These are phyloP conservation scores for Hypoxylon sp. DNA, from an alignment of 2,329 filamentous ascomycete genomes.

Conservation along the genomic window DNA sequence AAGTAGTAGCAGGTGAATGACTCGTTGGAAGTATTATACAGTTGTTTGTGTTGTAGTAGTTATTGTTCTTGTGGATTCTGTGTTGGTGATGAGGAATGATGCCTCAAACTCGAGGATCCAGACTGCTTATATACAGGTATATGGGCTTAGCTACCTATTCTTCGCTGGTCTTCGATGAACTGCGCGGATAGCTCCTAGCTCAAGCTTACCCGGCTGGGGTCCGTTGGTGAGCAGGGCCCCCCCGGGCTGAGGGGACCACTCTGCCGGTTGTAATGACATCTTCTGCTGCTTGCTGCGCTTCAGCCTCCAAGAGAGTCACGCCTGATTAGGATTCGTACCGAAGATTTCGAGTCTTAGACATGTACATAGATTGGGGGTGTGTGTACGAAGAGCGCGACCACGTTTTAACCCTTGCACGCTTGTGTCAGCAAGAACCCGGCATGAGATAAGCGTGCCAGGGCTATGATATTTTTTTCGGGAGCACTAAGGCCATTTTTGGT, in stretches of 20 bases:
- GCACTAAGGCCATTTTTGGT: slow-evolving; percentile 22
- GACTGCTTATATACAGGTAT: slow-evolving; percentile 46
- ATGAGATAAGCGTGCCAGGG: slow-evolving; percentile 17
- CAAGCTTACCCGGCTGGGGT: slow-evolving; percentile 25
- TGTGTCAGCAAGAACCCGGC: slow-evolving; percentile 5
- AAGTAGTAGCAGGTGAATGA: slow-evolving; percentile 16
- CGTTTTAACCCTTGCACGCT: slow-evolving; percentile 32
- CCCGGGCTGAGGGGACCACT: slow-evolving; percentile 26
- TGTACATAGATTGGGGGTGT: slow-evolving; percentile 20
- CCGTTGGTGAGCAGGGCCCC: slow-evolving; percentile 30
- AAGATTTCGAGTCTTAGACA: slow-evolving; percentile 35
- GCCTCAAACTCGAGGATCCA: slow-evolving; percentile 43
- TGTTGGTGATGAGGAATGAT: slow-evolving; percentile 31
- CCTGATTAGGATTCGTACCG: slow-evolving; percentile 34
- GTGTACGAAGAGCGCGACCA: slow-evolving; percentile 12
- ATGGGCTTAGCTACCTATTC: too few relatives aligned
- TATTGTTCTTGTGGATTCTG: slow-evolving; percentile 44
- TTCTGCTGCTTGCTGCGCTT: slow-evolving; percentile 29
- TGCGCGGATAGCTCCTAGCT: slow-evolving; percentile 28
- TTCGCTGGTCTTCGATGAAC: background rate
- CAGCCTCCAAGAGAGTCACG: slow-evolving; percentile 40
- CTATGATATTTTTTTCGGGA: slow-evolving; percentile 24
- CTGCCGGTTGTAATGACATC: slow-evolving; percentile 37
- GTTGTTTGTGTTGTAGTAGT: slow-evolving; percentile 30
- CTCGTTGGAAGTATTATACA: slow-evolving; percentile 24